Evolutionary conservation across 129 eudicot genomes (phyloP), one percentile per base, ranked within the genome.

Genomic region (Kitagawia praeruptora): DNA sequence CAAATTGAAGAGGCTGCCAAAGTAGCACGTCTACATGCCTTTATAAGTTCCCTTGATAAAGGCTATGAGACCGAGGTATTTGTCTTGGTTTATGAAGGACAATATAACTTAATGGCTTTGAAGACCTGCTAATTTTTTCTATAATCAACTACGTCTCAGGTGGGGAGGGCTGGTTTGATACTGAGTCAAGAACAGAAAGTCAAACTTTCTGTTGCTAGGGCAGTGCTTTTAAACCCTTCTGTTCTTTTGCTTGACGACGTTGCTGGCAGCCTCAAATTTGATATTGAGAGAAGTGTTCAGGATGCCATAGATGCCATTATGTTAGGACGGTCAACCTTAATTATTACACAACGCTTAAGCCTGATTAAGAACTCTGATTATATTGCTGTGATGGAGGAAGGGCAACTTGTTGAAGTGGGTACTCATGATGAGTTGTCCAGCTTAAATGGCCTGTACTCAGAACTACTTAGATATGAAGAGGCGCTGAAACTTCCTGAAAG

Each of bases 1-100:
- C 91, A 89, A 73, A 87, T 89, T 44, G 80, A 87, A 77, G 88
- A 87, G 78, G 93, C 91, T 64, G 91, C 93, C 76, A 89, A 87
- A 84, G 75, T 84, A n/a, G 89, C 93, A 70, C 82, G 81, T 64
- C 85, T 81, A 45, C 91, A 85, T 75, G 70, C 82, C 74, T 89
- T 87, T 67, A 89, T 89, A 71, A 84, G 83, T 75, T 87, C 89
- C 9, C 91, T 89, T 75, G 84, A 85, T 49, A 82, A 79, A 40
- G 88, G 93, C 80, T 89, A 87, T 34, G 83, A 84, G 47, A 89
- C 93, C 31, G 84, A 82, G 93, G 93, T 87, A 67, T 51, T 81
- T 58, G 38, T 45, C 37, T n/a, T 40, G 25, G 31, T 66, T 8
- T 41, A 71, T 58, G 61, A 47, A 15, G 37, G 37, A 11, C 34